These are phyloP conservation scores for Boletus eberwhitei DNA, from an alignment of 768 basidiomycete species.

Conservation along the genomic window DNA sequence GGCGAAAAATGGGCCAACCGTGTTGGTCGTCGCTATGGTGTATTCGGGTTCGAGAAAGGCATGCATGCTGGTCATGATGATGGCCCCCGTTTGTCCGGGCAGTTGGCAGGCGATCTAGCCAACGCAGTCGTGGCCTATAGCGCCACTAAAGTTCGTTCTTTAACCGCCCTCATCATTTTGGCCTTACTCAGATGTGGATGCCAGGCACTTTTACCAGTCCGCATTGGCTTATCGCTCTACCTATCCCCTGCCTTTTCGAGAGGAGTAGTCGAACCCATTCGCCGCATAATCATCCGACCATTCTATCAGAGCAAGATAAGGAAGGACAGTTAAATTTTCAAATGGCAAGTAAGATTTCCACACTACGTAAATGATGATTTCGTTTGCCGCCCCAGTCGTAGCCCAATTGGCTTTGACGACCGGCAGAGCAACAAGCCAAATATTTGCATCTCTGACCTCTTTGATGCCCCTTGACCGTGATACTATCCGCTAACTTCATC, in stretches of 20 bases:
- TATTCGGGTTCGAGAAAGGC: constrained; percentile 73
- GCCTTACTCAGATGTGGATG: neutral
- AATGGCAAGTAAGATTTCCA: constrained; percentile 29
- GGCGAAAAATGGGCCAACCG: constrained; percentile 69
- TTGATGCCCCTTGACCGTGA: neutral
- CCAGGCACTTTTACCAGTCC: constrained; percentile 70
- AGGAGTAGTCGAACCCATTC: constrained; percentile 58
- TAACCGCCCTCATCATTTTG: neutral
- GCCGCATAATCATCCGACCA: constrained; percentile 24
- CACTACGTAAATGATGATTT: constrained; percentile 47
- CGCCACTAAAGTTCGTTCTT: constrained; percentile 60
- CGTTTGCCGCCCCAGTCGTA: constrained; percentile 78
- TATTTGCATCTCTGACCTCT: constrained; percentile 57
- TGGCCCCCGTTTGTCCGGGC: constrained; percentile 25
- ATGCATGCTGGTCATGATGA: constrained; percentile 3
- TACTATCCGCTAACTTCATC: constrained; percentile 9
- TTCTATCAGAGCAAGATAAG: constrained; percentile 14
- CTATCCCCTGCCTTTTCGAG: constrained; percentile 72
- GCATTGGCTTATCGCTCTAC: constrained; percentile 71
- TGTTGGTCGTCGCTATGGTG: constrained; percentile 73
- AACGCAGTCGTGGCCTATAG: constrained; percentile 83
- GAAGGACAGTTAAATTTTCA: neutral
- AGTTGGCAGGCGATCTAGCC: constrained; percentile 71
- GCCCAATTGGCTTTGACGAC: constrained; percentile 55
- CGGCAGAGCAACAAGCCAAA: constrained; percentile 67